Evolutionary conservation across 257 asterid genomes (phyloP), one percentile per base, ranked within the genome.

Genomic region (Nicotiana tomentosiformis): DNA sequence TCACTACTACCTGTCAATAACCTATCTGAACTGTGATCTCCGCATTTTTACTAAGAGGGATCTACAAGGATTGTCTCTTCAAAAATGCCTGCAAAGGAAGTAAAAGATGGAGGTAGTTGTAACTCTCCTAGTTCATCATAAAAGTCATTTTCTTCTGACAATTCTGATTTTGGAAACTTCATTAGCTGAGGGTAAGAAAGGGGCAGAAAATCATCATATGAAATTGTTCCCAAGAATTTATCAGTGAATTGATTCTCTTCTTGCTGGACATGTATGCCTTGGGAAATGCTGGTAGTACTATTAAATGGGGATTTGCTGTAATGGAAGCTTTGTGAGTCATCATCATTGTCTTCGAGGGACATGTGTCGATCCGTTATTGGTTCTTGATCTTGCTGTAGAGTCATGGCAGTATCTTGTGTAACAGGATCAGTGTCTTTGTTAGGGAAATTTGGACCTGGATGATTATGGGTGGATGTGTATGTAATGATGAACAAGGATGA

Each of bases 91-190:
- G 84, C 90, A 89, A 84, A 86, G 65, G 90, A 89, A 9, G 88
- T 86, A 29, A 90, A 90, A 84, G 87, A 90, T 43, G 91, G 87
- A n/a, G 96, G 85, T 8, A 90, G 80, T 29, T 95, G 96, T 83
- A 93, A 85, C 53, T 93, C 95, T 87, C 92, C 97, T 7, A 93
- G 93, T 86, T 93, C 97, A 72, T 93, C 95, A 76, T 77, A 93
- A 81, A 93, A 90, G 85, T 92, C 95, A 77, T 90, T 88, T 79
- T 90, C 97, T 85, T 89, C 91, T 18, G 91, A n/a, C 16, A 26
- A 74, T 51, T 90, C 82, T 66, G 87, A 51, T 74, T 85, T 61
- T 20, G 87, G 62, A 30, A 77, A 49, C 6, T 62, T 84, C 67
- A 53, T 77, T 5, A 87, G 77, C 3, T 67, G 85, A 84, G 88